Conservation (phyloP, 2,329 filamentous ascomycete genomes). For the Tolypocladium amazonense region DNA sequence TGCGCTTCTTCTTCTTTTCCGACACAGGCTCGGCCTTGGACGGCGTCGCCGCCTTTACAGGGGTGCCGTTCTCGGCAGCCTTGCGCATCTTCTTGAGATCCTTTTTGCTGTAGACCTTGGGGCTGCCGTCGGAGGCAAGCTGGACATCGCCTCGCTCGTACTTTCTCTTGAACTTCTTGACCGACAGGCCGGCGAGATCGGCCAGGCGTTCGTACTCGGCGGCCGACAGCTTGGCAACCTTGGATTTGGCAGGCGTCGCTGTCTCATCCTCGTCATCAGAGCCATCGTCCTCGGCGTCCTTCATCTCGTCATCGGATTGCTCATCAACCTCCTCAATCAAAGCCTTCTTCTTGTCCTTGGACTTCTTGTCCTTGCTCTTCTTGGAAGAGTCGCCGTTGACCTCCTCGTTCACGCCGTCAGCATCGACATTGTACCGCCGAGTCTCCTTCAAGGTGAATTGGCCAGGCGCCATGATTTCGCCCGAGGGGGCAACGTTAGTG, state of each 20-base stretch:
- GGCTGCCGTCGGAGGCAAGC: constrained; percentile 53
- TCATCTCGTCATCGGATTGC: constrained; percentile 32
- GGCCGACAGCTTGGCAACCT: constrained; percentile 37
- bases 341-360: constrained; percentile 31
- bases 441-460: constrained; percentile 92
- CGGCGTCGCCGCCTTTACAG: constrained; percentile 31
- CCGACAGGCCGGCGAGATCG: constrained; percentile 55
- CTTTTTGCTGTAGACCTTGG: constrained; percentile 63
- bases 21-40: constrained; percentile 23
- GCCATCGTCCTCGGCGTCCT: constrained; percentile 30
- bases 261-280: constrained; percentile 22
- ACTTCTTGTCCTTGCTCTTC: constrained; percentile 29
- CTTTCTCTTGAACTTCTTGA: constrained; percentile 71
- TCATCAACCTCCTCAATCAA: constrained; percentile 29
- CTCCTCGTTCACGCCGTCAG: constrained; percentile 67
- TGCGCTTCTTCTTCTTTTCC: constrained; percentile 57
- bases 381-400: constrained; percentile 28
- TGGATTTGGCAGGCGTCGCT: constrained; percentile 21
- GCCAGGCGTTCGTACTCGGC: constrained; percentile 50
- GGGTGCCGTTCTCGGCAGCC: constrained; percentile 38
- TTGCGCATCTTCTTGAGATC: constrained; percentile 64
- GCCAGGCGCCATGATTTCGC: constrained; percentile 49
- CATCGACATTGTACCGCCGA: constrained; percentile 88
- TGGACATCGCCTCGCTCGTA: constrained; percentile 65
- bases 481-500: constrained; percentile 64